Evolutionary conservation across 2,329 filamentous ascomycete genomes (phyloP), one percentile per base, ranked within the genome.

Genomic region (Verticillium tricorpus): DNA sequence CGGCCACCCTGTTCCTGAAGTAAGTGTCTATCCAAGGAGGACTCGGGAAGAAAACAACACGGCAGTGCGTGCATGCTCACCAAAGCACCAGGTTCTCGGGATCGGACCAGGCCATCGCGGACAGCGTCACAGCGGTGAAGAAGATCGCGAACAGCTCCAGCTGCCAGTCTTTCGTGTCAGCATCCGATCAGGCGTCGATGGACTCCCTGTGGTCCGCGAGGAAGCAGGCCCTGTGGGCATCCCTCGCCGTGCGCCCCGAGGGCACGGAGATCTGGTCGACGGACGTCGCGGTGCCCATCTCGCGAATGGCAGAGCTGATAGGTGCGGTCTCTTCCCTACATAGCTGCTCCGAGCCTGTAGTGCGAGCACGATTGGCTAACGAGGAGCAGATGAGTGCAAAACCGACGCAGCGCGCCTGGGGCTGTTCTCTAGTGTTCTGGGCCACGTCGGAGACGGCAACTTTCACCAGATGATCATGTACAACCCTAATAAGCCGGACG

Each of bases 201-300:
- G 77, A 82, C 6, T 87, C 91, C 66, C 78, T 93, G 5, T 93
- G 90, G 90, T 87, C 86, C 52, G 90, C 90, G 5, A 80, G 90
- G 45, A 93, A 93, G 69, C 84, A 90, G 69, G 89, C 89, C 0
- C 77, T 93, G 1, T 93, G 89, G 86, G 88, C 86, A 61, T 84
- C 90, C 55, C 86, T 91, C 74, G 86, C 88, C 0, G 84, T 88
- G 74, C 82, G 82, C 62, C 79, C 85, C 57, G 77, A 84, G 28
- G 81, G 82, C 0, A 80, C 81, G 2, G 84, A 89, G 67, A 84
- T 92, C 31, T 93, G 90, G 90, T 91, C 89, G 0, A 94, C 90
- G 0, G 91, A 94, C 70, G 90, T 93, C 22, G 90, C 90, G 0
- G 91, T 93, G 0, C 90, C 90, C 0, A 86, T 93, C 57, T 90